Conservation (phyloP, 2,329 filamentous ascomycete species). For the Colletotrichum sp. region DNA sequence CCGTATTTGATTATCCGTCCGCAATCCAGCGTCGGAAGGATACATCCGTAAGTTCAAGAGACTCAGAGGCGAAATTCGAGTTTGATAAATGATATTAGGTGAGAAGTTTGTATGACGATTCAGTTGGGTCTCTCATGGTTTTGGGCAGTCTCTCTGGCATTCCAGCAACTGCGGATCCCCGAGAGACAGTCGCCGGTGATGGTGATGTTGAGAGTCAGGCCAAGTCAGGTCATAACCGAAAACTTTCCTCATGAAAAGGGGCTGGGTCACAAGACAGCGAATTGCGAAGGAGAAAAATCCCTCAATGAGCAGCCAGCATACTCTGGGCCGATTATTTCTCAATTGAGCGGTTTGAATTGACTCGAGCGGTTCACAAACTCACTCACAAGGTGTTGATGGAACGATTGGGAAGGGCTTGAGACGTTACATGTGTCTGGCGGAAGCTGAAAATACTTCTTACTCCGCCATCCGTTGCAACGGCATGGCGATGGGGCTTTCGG, state of each 20-base stretch:
- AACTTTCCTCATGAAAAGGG: neutral
- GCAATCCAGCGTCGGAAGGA: neutral
- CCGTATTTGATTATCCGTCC: neutral
- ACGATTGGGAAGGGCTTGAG: neutral
- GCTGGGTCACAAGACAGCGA: neutral
- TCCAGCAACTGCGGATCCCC: neutral
- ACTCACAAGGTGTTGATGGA: neutral
- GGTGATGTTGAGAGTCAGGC: neutral
- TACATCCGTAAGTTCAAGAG: neutral
- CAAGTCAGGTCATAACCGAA: neutral
- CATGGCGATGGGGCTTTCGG: neutral
- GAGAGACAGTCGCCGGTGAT: neutral
- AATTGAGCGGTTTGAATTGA: neutral
- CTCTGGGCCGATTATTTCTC: neutral
- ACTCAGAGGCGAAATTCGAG: neutral
- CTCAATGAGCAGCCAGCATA: neutral
- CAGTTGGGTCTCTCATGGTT: neutral
- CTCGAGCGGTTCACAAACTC: neutral
- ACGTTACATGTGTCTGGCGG: neutral
- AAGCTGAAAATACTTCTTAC: neutral
- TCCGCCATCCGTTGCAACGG: neutral
- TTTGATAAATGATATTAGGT: neutral
- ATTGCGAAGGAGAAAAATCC: neutral
- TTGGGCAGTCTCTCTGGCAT: neutral
- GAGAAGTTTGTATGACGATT: neutral